A percentile compares a stretch with the other conserved stretches of the same genome.
These are phyloP conservation scores for Sphaerobolus stellatus DNA, from an alignment of 1,284 basidiomycete species.

Conservation along the genomic window DNA sequence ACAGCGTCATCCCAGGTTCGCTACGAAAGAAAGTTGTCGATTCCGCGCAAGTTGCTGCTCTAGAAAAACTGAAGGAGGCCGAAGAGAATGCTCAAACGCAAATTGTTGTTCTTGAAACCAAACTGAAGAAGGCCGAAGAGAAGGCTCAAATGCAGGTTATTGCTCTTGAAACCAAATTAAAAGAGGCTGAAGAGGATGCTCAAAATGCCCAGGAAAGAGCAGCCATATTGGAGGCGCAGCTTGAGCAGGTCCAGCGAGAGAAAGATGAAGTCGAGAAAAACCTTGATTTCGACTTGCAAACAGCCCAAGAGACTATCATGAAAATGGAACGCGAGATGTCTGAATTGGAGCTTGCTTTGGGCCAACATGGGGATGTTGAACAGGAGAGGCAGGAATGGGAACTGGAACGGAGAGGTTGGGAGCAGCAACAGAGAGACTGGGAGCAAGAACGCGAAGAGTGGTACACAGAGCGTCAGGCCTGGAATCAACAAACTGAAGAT, in stretches of 20 bases:
- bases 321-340: slow-evolving; percentile 62
- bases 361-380: slow-evolving; percentile 50
- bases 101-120: too few species aligned
- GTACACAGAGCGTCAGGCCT: not conserved
- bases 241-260: slow-evolving; percentile 57
- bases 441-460: not conserved
- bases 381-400: slow-evolving; percentile 55
- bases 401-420: slow-evolving; percentile 48
- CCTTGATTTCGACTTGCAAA: slow-evolving; percentile 62
- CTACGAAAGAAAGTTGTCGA: slow-evolving; percentile 34
- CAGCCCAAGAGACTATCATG: slow-evolving; percentile 58
- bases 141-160: too few species aligned
- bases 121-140: too few species aligned
- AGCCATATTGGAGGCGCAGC: too few species aligned
- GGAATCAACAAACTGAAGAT: not conserved
- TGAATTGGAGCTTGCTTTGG: slow-evolving; percentile 51
- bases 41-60: slow-evolving; percentile 38
- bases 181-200: too few species aligned
- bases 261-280: slow-evolving; percentile 63
- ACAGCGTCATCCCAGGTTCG: slow-evolving; percentile 52
- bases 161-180: too few species aligned
- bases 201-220: too few species aligned
- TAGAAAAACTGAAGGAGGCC: slow-evolving; percentile 61
- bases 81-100: slow-evolving; percentile 54
- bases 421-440: slow-evolving; percentile 29